Evolutionary conservation across 163 green algal genomes (phyloP).

Genomic region (Scenedesmus sp.): DNA sequence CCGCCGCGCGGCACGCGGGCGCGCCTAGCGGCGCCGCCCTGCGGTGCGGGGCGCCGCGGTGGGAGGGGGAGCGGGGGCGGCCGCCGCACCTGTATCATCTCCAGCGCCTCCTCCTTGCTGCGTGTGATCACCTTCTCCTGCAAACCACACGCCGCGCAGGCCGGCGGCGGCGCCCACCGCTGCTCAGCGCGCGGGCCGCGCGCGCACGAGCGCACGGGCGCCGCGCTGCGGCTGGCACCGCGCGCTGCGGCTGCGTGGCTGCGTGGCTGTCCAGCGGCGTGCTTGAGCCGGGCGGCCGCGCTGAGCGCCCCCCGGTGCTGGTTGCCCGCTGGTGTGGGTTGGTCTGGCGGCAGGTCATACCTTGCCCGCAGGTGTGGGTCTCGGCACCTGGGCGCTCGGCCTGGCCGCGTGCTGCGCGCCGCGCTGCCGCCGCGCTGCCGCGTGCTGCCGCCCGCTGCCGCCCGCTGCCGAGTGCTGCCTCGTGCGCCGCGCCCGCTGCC

Average conservation of each 20-base stretch:
- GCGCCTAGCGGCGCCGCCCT: too few relatives aligned
- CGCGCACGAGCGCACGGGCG: too few relatives aligned
- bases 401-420: constrained; percentile 38
- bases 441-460: not conserved
- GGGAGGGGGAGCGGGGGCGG: too few relatives aligned
- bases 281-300: not conserved
- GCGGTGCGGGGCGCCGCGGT: too few relatives aligned
- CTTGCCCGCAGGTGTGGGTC: constrained; percentile 56
- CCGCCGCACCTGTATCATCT: constrained; percentile 71
- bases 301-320: not conserved
- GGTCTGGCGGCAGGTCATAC: constrained; percentile 37
- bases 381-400: constrained; percentile 61
- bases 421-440: not conserved
- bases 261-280: not conserved
- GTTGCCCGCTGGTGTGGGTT: not conserved
- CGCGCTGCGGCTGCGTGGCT: not conserved
- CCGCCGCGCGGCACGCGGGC: not conserved
- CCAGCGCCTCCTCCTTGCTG: constrained; percentile 79
- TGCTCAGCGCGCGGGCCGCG: too few relatives aligned
- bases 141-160: not conserved
- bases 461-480: not conserved
- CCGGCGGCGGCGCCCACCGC: not conserved
- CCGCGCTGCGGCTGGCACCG: not conserved
- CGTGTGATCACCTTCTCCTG: constrained; percentile 79
- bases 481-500: not conserved